Evolutionary conservation across 148 eudicot genomes (phyloP).

Genomic region (Cornus florida): DNA sequence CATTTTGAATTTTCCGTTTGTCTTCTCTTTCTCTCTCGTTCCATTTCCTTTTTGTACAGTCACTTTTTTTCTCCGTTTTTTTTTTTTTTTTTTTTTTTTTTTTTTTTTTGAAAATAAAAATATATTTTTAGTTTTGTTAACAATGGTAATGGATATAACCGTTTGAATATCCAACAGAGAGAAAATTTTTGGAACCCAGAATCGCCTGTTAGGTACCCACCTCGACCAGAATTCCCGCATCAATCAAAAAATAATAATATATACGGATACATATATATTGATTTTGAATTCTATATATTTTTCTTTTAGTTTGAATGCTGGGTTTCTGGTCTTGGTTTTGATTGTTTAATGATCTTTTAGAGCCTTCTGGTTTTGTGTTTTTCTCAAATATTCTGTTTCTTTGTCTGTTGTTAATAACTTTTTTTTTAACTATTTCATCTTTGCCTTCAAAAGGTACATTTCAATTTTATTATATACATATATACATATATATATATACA

Average conservation of each 20-base stretch:
- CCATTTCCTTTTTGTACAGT: not conserved
- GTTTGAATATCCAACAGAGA: constrained; percentile 2
- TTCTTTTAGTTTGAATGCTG: constrained; percentile 17
- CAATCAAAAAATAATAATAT: constrained; percentile 14
- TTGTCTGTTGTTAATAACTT: not conserved
- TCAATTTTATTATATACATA: too few species aligned
- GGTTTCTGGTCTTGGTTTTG: constrained; percentile 37
- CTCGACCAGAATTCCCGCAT: constrained; percentile 39
- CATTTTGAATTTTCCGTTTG: not conserved
- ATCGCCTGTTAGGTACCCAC: constrained; percentile 20
- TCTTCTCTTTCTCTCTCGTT: not conserved
- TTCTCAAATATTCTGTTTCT: not conserved
- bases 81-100: not conserved
- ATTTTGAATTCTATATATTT: not conserved
- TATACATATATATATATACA: too few species aligned
- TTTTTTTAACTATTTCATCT: not conserved
- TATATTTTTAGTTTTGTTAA: not conserved
- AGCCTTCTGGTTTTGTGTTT: not conserved
- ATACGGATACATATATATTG: not conserved
- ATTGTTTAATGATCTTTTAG: not conserved
- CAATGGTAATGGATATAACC: not conserved
- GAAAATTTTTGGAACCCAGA: constrained; percentile 24
- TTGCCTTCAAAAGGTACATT: not conserved
- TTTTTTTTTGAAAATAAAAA: not conserved
- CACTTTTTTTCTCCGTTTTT: not conserved